Conservation (phyloP, 2,329 filamentous ascomycete genomes). For the Hymenotorrendiella dingleyae region DNA sequence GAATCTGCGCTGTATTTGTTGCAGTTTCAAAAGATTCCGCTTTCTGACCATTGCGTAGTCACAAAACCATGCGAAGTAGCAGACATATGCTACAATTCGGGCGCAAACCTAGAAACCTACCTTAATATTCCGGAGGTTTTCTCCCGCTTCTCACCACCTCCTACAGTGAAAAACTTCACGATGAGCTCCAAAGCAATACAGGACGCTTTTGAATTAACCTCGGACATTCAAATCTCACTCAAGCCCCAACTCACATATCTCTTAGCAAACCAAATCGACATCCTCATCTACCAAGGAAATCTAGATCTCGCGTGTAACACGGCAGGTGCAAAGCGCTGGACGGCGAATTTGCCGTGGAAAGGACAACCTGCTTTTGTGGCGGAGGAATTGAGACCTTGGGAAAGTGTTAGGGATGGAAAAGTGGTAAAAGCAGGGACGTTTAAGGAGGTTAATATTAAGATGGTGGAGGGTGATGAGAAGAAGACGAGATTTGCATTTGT, state of each 20-base stretch:
- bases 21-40: background rate
- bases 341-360: conserved; percentile 37
- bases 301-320: conserved; percentile 54
- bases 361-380: conserved; percentile 38
- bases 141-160: conserved; percentile 51
- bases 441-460: background rate
- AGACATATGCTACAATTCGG: conserved; percentile 33
- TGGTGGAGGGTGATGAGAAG: conserved; percentile 17
- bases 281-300: conserved; percentile 64
- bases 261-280: conserved; percentile 55
- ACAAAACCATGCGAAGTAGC: conserved; percentile 34
- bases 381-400: conserved; percentile 24
- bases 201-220: conserved; percentile 39
- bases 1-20: too few species aligned
- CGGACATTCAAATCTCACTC: conserved; percentile 56
- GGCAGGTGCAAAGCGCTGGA: conserved; percentile 30
- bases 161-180: conserved; percentile 44
- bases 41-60: conserved; percentile 18
- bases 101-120: conserved; percentile 15
- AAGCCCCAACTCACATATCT: conserved; percentile 52
- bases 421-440: conserved; percentile 18
- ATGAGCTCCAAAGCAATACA: conserved; percentile 39
- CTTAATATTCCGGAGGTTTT: conserved; percentile 31
- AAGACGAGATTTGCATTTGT: conserved; percentile 22
- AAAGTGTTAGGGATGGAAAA: conserved; percentile 14